Evolutionary conservation across 2,329 filamentous ascomycete species (phyloP).

Genomic region (Ophiostoma sp.): DNA sequence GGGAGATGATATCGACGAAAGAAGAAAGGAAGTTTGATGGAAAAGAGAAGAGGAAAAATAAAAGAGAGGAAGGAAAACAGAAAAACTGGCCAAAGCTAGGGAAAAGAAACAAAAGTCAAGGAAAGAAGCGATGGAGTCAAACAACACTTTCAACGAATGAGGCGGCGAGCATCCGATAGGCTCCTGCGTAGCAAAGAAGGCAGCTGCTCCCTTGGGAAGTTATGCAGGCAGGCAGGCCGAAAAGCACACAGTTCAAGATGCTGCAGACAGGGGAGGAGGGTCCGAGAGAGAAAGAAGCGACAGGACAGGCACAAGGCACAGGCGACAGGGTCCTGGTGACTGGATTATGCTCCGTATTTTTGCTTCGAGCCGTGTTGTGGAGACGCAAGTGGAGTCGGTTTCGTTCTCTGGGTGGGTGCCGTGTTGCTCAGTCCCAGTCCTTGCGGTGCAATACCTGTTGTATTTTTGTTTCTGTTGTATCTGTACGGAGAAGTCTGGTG

Average conservation of each 20-base stretch:
- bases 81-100: slow-evolving; percentile 14
- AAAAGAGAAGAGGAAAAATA: not conserved
- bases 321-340: slow-evolving; percentile 4
- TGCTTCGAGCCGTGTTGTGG: slow-evolving; percentile 25
- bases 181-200: slow-evolving; percentile 15
- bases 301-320: not conserved
- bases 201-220: not conserved
- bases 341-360: not conserved
- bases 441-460: not conserved
- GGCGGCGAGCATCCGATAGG: slow-evolving; percentile 31
- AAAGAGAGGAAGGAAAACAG: not conserved
- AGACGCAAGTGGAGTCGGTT: slow-evolving; percentile 16
- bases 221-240: slow-evolving; percentile 22
- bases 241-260: slow-evolving; percentile 12
- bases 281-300: not conserved
- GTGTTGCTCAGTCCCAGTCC: not conserved
- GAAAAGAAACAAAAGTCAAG: not conserved
- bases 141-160: slow-evolving; percentile 24
- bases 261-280: slow-evolving; percentile 5
- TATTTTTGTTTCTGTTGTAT: not conserved
- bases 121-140: slow-evolving; percentile 6
- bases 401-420: slow-evolving; percentile 20
- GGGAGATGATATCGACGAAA: not conserved
- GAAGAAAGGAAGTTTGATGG: not conserved
- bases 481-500: slow-evolving; percentile 12